These are phyloP conservation scores for Iberis pinnata DNA, from an alignment of 345 rosid species.

Conservation along the genomic window DNA sequence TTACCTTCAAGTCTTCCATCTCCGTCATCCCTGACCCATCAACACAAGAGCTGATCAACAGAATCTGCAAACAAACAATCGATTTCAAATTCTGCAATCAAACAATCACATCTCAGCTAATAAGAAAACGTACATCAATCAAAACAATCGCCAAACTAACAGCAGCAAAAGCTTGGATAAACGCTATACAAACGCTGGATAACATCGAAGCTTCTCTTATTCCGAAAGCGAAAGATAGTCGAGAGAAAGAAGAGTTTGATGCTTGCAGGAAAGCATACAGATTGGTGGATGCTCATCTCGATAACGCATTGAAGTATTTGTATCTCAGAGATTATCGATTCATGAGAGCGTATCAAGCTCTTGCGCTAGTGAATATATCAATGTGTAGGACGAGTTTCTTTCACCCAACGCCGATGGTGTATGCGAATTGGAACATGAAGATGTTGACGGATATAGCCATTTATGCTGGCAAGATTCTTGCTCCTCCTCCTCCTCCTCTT, in stretches of 20 bases:
- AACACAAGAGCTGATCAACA: constrained; percentile 31
- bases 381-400: constrained; percentile 32
- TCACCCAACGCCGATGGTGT: constrained; percentile 29
- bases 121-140: constrained; percentile 21
- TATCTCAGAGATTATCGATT: constrained; percentile 25
- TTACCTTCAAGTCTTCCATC: constrained; percentile 16
- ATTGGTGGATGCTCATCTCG: constrained; percentile 27
- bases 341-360: constrained; percentile 35
- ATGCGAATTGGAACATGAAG: constrained; percentile 32
- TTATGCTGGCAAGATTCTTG: constrained; percentile 25
- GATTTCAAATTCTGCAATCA: constrained; percentile 28
- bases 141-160: constrained; percentile 28
- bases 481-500: constrained; percentile 35
- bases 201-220: constrained; percentile 26
- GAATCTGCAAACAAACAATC: constrained; percentile 29
- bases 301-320: constrained; percentile 30
- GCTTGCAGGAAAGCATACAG: constrained; percentile 30
- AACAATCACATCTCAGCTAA: constrained; percentile 22
- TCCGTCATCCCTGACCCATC: constrained; percentile 23
- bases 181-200: constrained; percentile 29
- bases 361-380: constrained; percentile 24
- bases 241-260: constrained; percentile 19
- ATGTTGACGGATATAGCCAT: constrained; percentile 32
- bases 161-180: constrained; percentile 32
- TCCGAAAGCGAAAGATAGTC: constrained; percentile 17